These are phyloP conservation scores for Crucihimalaya himalaica DNA, from an alignment of 345 rosid genomes.

Conservation along the genomic window DNA sequence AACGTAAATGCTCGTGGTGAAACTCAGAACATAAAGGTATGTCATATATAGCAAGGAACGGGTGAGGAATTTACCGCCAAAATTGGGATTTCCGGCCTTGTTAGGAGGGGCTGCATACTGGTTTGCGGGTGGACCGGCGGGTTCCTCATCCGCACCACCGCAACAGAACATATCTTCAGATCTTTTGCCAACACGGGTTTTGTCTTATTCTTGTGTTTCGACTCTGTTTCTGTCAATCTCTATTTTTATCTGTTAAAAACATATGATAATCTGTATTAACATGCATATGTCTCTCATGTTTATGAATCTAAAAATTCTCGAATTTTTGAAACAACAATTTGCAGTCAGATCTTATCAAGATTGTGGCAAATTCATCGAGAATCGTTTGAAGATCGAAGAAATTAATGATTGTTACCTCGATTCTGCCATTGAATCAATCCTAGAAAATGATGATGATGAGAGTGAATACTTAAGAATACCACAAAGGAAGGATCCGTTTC, in stretches of 20 bases:
- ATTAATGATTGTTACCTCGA: conserved; percentile 30
- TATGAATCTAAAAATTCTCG: neutral
- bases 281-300: neutral
- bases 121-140: conserved; percentile 62
- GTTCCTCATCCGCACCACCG: conserved; percentile 87
- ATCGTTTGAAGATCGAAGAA: conserved; percentile 2
- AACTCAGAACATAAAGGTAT: neutral
- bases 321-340: neutral
- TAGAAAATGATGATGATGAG: neutral
- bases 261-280: neutral
- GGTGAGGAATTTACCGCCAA: conserved; percentile 39
- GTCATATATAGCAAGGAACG: neutral
- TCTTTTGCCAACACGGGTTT: conserved; percentile 16
- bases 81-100: conserved; percentile 57
- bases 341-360: neutral
- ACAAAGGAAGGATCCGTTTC: conserved; percentile 21
- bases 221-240: conserved; percentile 14
- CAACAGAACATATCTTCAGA: conserved; percentile 78
- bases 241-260: conserved; percentile 32
- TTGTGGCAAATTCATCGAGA: neutral
- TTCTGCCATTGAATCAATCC: conserved; percentile 24
- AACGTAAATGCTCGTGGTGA: conserved; percentile 14
- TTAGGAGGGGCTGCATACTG: conserved; percentile 75
- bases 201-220: conserved; percentile 30
- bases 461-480: conserved; percentile 13